Evolutionary conservation across 1,139 yeast genomes (phyloP).

Genomic region (Blastobotrys buckinghamii): DNA sequence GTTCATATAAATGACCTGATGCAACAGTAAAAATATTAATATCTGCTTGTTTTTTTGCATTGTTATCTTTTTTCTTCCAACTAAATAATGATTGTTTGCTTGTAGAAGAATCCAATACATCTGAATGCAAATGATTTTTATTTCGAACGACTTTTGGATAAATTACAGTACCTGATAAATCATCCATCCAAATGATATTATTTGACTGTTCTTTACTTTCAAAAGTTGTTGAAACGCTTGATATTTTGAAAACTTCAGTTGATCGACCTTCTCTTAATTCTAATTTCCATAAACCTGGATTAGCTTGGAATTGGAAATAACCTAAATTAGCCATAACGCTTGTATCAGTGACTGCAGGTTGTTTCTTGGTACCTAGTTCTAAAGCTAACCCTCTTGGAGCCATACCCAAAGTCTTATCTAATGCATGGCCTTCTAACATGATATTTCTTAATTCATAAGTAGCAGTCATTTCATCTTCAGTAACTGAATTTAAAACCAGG

Average conservation of each 20-base stretch:
- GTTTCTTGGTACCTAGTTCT: slow-evolving; percentile 33
- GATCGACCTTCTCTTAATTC: slow-evolving; percentile 41
- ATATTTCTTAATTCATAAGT: slow-evolving; percentile 45
- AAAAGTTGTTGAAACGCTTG: slow-evolving; percentile 31
- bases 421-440: slow-evolving; percentile 67
- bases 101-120: slow-evolving; percentile 28
- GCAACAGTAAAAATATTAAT: slow-evolving; percentile 82
- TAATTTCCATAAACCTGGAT: slow-evolving; percentile 63
- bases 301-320: slow-evolving; percentile 64
- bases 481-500: slow-evolving; percentile 39
- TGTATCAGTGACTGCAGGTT: slow-evolving; percentile 43
- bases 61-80: slow-evolving; percentile 5
- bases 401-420: slow-evolving; percentile 37
- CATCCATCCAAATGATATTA: slow-evolving; percentile 25
- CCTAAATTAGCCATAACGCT: slow-evolving; percentile 68
- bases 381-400: slow-evolving; percentile 45
- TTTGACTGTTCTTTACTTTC: slow-evolving; percentile 17
- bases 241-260: slow-evolving; percentile 39
- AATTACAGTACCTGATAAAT: slow-evolving; percentile 42
- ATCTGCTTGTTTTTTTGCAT: slow-evolving; percentile 40
- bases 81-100: slow-evolving; percentile 11
- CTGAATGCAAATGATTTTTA: slow-evolving; percentile 38
- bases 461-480: slow-evolving; percentile 33
- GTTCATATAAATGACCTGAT: slow-evolving; percentile 72
- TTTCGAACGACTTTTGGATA: slow-evolving; percentile 43